A percentile compares a stretch with the other conserved stretches of the same genome.
Conservation (phyloP, 176 grass and related monocot species). For the Oryza glumipatula region DNA sequence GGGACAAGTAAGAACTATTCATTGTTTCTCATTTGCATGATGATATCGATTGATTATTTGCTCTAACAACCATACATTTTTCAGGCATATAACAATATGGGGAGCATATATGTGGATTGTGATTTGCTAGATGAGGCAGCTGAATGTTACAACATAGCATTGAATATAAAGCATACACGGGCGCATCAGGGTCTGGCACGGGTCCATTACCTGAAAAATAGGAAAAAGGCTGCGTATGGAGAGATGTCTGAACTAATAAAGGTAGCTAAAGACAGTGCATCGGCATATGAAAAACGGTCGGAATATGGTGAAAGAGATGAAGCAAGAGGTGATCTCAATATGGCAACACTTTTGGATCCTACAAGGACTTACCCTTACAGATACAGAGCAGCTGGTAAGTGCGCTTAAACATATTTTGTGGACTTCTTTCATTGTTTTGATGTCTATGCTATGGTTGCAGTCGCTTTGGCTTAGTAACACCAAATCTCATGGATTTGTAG, state of each 20-base stretch:
- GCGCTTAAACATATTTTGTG: not conserved
- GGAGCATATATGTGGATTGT: conserved; percentile 90
- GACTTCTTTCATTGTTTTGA: not conserved
- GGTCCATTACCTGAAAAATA: conserved; percentile 77
- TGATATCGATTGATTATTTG: not conserved
- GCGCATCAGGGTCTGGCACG: conserved; percentile 96
- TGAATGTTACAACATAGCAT: conserved; percentile 81
- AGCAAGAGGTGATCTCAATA: conserved; percentile 81
- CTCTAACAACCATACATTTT: conserved; percentile 10
- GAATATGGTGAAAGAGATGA: conserved; percentile 87
- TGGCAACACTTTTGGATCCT: conserved; percentile 72
- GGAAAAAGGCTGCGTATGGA: conserved; percentile 79
- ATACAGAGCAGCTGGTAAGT: conserved; percentile 93
- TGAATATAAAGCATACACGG: conserved; percentile 90
- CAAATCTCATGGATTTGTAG: not conserved
- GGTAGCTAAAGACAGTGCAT: conserved; percentile 79
- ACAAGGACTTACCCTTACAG: conserved; percentile 94
- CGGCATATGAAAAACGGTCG: conserved; percentile 89
- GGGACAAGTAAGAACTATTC: conserved; percentile 70
- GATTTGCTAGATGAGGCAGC: conserved; percentile 87
- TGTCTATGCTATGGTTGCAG: not conserved
- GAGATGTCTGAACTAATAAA: conserved; percentile 89
- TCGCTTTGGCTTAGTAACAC: not conserved
- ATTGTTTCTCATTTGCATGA: not conserved
- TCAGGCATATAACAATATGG: conserved; percentile 98